Base-by-base conservation (phyloP, 2,329 filamentous ascomycete genomes). In the Fusarium haematococcum region DNA sequence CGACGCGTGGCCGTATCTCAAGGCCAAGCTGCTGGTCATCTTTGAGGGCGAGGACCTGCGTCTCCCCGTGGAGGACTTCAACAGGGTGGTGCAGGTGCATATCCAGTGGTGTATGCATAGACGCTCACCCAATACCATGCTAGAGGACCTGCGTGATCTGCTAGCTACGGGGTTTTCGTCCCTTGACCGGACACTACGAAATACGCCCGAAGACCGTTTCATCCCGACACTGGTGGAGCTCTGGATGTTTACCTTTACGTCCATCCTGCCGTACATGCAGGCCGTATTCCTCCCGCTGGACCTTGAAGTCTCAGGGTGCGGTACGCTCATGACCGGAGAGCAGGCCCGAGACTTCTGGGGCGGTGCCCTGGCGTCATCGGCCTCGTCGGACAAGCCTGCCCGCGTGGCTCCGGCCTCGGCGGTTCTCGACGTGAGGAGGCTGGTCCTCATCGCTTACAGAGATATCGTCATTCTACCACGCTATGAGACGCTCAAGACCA, bases 271-370 rank as follows among this genome's bases (percentile, higher is more conserved):
- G 0, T 98, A 98, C 80, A 92, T 99, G 78, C 96, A 98, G 84
- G 95, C 96, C 1, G 95, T 98, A 1, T 98, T 99, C 80, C 86
- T 99, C 2, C 97, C 95, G 0, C 85, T 99, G 1, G 97, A 99
- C 79, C 89, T 98, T 13, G 97, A 99, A 81, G 97, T 99, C 80
- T 92, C 94, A 63, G 97, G 96, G 7, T 89, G 90, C 56, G 97
- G 97, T 18, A 87, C 91, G 0, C 89, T 98, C 65, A 92, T 98
- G 89, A 92, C 89, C 1, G 83, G 89, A 0, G 91, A 94, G 6
- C 93, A 97, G 82, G 93, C 95, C 6, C 91, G 92, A 45, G 96
- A 98, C 69, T 98, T 98, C 79, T 98, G 96, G 95, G 93, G 93
- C 32, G 92, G 91, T 8, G 88, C 94, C 20, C 86, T 92, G 52